Conservation (phyloP, 306 rosid genomes). For the Rosa chinensis region DNA sequence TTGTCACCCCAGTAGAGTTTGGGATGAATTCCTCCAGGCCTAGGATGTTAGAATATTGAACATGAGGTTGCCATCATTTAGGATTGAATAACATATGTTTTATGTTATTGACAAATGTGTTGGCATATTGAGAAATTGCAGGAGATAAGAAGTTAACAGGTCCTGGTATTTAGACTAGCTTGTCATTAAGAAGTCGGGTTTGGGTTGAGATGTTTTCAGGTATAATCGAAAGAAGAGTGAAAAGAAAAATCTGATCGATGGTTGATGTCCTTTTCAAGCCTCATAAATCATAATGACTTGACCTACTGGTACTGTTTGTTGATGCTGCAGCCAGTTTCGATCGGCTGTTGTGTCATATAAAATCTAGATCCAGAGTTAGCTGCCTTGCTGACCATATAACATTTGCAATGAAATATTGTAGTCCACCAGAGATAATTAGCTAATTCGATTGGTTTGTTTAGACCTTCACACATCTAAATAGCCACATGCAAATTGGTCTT, state of each 20-base stretch:
- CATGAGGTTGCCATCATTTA: neutral
- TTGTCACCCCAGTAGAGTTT: neutral
- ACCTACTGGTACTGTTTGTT: neutral
- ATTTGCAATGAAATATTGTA: neutral
- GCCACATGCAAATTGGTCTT: no score
- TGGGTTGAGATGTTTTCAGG: neutral
- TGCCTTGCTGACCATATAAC: neutral
- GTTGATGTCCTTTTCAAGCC: neutral
- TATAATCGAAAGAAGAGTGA: neutral
- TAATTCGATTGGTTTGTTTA: neutral
- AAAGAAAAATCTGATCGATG: neutral
- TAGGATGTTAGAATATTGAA: neutral
- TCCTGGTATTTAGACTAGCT: neutral
- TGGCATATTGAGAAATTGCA: neutral
- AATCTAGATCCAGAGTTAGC: neutral
- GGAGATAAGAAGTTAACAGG: neutral
- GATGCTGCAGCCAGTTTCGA: neutral
- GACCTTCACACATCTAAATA: neutral
- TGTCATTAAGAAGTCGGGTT: neutral
- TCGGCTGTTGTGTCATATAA: neutral
- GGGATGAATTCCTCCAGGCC: neutral
- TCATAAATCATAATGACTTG: neutral
- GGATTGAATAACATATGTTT: neutral
- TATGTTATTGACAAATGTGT: neutral
- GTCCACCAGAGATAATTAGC: neutral